These are phyloP conservation scores for Backusella morwellensis DNA, from an alignment of 192 early-diverging fungal species.

Conservation along the genomic window DNA sequence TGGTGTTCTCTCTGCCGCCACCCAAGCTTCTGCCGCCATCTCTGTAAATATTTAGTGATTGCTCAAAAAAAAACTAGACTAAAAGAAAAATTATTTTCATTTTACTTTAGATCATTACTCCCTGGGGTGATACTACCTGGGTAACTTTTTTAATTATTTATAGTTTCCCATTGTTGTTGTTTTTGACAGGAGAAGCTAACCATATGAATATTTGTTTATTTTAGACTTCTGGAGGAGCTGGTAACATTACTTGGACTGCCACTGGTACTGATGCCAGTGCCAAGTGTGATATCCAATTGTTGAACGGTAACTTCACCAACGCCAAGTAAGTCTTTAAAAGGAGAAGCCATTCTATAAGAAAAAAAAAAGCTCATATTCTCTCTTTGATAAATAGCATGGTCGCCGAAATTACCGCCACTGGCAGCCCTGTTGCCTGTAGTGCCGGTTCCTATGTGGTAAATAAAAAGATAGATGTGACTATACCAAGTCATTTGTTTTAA, in stretches of 20 bases:
- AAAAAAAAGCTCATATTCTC: neutral
- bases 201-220: neutral
- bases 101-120: slow-evolving; percentile 24
- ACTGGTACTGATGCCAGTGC: slow-evolving; percentile 10
- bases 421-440: slow-evolving; percentile 18
- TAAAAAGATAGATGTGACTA: neutral
- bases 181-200: neutral
- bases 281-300: slow-evolving; percentile 32
- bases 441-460: slow-evolving; percentile 22
- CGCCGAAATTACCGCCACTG: slow-evolving; percentile 24
- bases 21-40: slow-evolving; percentile 10
- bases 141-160: slow-evolving; percentile 19
- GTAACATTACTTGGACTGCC: slow-evolving; percentile 30
- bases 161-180: neutral
- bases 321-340: slow-evolving; percentile 20
- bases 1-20: slow-evolving; percentile 17
- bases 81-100: neutral
- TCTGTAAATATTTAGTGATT: slow-evolving; percentile 19
- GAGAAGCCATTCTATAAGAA: no score
- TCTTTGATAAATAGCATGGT: slow-evolving; percentile 21
- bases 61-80: neutral
- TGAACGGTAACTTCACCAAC: slow-evolving; percentile 25
- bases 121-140: slow-evolving; percentile 33
- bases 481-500: neutral
- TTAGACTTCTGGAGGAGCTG: slow-evolving; percentile 27